Evolutionary conservation across 768 basidiomycete genomes (phyloP).

Genomic region (Omphalotus guepiniiformis): DNA sequence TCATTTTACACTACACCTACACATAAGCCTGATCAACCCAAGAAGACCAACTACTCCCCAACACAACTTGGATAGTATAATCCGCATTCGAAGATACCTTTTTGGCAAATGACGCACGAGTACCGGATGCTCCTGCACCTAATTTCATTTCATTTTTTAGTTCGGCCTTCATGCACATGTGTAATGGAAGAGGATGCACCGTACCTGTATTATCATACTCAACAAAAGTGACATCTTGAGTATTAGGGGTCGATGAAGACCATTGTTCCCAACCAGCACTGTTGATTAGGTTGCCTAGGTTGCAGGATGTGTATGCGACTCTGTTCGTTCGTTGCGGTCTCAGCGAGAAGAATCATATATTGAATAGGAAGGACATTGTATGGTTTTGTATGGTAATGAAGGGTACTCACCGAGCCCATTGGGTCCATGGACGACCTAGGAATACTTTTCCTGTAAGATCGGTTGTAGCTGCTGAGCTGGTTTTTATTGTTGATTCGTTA

Average conservation of each 20-base stretch:
- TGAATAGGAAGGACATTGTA: no score
- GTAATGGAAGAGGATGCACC: neutral
- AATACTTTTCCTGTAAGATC: neutral
- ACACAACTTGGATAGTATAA: slow-evolving; percentile 17
- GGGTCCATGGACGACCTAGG: slow-evolving; percentile 3
- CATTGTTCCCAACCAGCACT: slow-evolving; percentile 20
- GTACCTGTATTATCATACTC: slow-evolving; percentile 20
- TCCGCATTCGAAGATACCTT: slow-evolving; percentile 14
- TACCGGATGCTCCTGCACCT: slow-evolving; percentile 22
- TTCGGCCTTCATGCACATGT: neutral
- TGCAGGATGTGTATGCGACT: slow-evolving; percentile 19
- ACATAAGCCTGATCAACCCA: slow-evolving; percentile 21
- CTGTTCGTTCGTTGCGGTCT: slow-evolving; percentile 6
- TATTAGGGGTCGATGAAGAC: slow-evolving; percentile 22
- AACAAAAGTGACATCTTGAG: slow-evolving; percentile 19
- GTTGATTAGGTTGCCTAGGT: slow-evolving; percentile 18
- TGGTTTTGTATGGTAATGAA: no score
- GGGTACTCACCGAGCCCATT: slow-evolving; percentile 8
- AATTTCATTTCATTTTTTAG: neutral
- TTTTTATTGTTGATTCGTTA: slow-evolving; percentile 6
- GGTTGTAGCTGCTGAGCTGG: neutral
- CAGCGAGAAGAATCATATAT: neutral
- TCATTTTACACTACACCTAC: neutral
- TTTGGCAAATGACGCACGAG: slow-evolving; percentile 20
- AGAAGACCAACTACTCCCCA: slow-evolving; percentile 18